Conservation (phyloP, 1,284 basidiomycete genomes). For the Tilletia indica region DNA sequence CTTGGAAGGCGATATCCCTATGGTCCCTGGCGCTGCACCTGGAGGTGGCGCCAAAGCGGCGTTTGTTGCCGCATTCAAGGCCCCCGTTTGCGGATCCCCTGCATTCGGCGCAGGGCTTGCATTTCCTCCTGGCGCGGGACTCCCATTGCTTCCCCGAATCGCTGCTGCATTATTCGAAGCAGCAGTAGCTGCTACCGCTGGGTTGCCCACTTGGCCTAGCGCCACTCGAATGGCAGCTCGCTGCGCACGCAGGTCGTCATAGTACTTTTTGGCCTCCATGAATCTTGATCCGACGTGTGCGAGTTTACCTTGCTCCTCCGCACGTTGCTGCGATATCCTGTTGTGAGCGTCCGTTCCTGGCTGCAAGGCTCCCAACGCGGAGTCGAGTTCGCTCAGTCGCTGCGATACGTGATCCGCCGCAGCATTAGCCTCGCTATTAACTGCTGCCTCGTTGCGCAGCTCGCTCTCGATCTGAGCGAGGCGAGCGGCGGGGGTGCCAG, state of each 20-base stretch:
- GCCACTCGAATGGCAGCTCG: slow-evolving; percentile 13
- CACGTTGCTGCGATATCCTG: slow-evolving; percentile 16
- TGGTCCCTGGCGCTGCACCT: slow-evolving; percentile 10
- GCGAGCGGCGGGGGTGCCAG: background rate
- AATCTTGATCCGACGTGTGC: slow-evolving; percentile 26
- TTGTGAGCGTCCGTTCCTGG: background rate
- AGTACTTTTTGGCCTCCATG: slow-evolving; percentile 22
- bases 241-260: slow-evolving; percentile 11
- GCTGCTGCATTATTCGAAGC: slow-evolving; percentile 7
- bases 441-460: background rate
- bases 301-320: slow-evolving; percentile 22
- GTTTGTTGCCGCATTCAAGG: background rate
- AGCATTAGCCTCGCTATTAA: background rate
- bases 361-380: background rate
- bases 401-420: slow-evolving; percentile 12
- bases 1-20: too few relatives aligned
- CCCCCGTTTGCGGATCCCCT: background rate
- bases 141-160: background rate
- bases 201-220: slow-evolving; percentile 19
- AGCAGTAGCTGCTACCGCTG: slow-evolving; percentile 19
- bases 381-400: background rate
- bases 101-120: slow-evolving; percentile 5
- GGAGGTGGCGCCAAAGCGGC: slow-evolving; percentile 14
- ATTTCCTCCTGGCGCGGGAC: slow-evolving; percentile 11
- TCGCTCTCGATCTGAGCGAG: slow-evolving; percentile 9